phyloP scores from a whole-genome alignment of 352 stramenopile species.

The Phytophthora macrochlamydospora region DNA sequence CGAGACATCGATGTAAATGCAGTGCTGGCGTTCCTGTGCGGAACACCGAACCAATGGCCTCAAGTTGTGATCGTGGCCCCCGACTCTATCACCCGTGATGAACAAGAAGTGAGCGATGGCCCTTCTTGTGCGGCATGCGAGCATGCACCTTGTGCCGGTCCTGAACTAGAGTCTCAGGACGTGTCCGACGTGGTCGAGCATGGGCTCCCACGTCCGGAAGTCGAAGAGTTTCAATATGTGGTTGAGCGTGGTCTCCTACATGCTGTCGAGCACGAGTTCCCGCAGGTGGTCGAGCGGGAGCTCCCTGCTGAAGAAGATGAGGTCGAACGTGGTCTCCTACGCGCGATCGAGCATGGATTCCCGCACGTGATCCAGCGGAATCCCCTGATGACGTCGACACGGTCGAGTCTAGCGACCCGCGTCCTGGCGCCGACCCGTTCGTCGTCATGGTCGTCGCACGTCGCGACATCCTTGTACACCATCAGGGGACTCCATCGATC shows the following conservation, averaged over 20 bases:
- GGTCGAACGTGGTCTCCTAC: not conserved
- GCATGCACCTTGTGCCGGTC: not conserved
- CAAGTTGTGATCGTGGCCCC: not conserved
- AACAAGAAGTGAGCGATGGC: not conserved
- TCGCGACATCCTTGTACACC: not conserved
- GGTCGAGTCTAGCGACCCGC: not conserved
- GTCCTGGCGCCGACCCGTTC: not conserved
- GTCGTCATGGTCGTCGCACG: not conserved
- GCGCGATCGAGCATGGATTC: slow-evolving; percentile 3
- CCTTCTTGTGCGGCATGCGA: not conserved
- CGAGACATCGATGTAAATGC: not conserved
- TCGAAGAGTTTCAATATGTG: not conserved
- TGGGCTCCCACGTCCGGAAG: not conserved
- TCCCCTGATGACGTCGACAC: not conserved
- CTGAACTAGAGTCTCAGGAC: not conserved
- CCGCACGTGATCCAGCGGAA: not conserved
- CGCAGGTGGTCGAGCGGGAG: not conserved
- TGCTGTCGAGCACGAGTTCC: not conserved
- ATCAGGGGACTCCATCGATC: not conserved
- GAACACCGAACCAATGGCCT: not conserved
- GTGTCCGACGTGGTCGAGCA: not conserved
- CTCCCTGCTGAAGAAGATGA: not conserved
- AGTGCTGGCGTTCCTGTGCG: not conserved
- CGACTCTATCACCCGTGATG: not conserved
- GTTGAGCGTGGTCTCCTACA: not conserved